Conservation (phyloP, 2,329 filamentous ascomycete genomes). For the Cladosporium sphaerospermum region DNA sequence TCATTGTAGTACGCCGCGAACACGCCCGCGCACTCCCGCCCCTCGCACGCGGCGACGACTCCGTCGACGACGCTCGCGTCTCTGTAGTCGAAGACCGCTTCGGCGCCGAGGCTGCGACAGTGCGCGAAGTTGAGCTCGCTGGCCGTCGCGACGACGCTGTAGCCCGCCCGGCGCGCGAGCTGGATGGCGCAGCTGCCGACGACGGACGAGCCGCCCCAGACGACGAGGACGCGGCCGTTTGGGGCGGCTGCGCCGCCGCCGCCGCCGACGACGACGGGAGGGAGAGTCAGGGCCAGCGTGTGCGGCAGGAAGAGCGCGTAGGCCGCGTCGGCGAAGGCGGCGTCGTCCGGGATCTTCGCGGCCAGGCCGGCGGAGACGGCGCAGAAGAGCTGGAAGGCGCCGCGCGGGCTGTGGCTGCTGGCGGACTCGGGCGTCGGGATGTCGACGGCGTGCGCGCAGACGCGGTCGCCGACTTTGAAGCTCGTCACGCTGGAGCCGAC, state of each 20-base stretch:
- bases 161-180: conserved; percentile 43
- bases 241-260: conserved; percentile 16
- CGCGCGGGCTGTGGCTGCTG: conserved; percentile 12
- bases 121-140: conserved; percentile 35
- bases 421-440: conserved; percentile 19
- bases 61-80: conserved; percentile 28
- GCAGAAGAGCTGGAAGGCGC: conserved; percentile 21
- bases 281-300: conserved; percentile 11
- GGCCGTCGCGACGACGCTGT: conserved; percentile 34
- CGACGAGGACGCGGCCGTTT: conserved; percentile 34
- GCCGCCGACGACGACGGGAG: background rate
- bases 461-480: conserved; percentile 22
- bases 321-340: conserved; percentile 18
- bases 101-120: conserved; percentile 41
- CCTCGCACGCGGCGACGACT: conserved; percentile 23
- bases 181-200: conserved; percentile 48
- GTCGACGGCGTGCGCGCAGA: conserved; percentile 22
- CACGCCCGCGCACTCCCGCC: conserved; percentile 16
- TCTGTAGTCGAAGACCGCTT: conserved; percentile 45
- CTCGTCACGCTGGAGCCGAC: conserved; percentile 22
- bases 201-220: conserved; percentile 50
- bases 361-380: conserved; percentile 13
- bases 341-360: conserved; percentile 16
- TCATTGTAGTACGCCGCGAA: conserved; percentile 34
- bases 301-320: conserved; percentile 16